Conservation (phyloP, 768 basidiomycete species). For the Lactifluus pinguis region DNA sequence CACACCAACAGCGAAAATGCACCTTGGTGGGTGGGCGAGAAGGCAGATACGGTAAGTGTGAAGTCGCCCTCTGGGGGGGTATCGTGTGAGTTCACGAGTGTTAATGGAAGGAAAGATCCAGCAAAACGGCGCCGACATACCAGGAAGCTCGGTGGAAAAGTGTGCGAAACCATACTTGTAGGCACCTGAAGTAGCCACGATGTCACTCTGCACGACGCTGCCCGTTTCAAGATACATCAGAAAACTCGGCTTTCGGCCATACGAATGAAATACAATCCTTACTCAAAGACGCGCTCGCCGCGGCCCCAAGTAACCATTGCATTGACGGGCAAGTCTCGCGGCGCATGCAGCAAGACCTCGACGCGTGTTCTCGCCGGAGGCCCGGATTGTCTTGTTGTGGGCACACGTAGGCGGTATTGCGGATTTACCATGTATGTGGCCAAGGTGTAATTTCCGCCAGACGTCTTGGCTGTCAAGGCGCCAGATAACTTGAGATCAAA, state of each 20-base stretch:
- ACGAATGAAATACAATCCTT: conserved; percentile 25
- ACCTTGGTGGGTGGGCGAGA: conserved; percentile 64
- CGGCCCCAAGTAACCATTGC: conserved; percentile 64
- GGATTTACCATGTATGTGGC: conserved; percentile 87
- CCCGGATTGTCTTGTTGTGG: conserved; percentile 23
- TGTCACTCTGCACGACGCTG: conserved; percentile 55
- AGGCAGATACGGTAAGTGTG: conserved; percentile 77
- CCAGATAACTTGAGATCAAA: conserved; percentile 37
- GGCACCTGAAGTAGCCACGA: conserved; percentile 65
- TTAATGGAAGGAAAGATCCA: not conserved
- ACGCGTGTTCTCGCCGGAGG: conserved; percentile 31
- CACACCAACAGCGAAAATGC: conserved; percentile 57
- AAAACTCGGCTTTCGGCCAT: not conserved
- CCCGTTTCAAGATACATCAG: not conserved
- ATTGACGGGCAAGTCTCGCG: conserved; percentile 65
- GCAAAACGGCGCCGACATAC: conserved; percentile 32
- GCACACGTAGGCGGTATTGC: conserved; percentile 66
- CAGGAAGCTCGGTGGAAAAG: conserved; percentile 38
- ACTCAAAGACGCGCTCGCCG: conserved; percentile 71
- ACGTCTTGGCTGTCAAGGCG: conserved; percentile 54
- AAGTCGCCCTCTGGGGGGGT: conserved; percentile 62
- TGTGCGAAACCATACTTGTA: conserved; percentile 74
- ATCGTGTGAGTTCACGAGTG: not conserved
- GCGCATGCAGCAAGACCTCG: conserved; percentile 41
- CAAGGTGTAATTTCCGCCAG: conserved; percentile 76